Evolutionary conservation across 2,329 filamentous ascomycete species (phyloP).

Genomic region (Laburnicola sp.): DNA sequence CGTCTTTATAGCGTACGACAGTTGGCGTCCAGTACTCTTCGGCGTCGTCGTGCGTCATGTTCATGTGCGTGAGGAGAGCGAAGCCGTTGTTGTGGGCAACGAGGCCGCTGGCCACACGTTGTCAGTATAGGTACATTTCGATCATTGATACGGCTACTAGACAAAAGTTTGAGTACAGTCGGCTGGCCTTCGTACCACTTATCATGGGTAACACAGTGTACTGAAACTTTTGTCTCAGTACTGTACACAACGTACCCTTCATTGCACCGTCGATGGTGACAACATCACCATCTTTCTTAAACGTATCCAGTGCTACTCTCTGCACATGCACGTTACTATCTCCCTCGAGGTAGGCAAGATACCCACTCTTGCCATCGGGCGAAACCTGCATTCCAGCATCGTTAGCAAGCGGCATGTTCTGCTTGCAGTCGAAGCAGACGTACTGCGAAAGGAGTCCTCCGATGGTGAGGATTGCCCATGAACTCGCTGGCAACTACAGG

Average conservation of each 20-base stretch:
- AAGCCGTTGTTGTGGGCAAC: background rate
- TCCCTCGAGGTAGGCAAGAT: background rate
- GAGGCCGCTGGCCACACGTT: background rate
- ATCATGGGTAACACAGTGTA: no score
- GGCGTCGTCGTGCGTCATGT: background rate
- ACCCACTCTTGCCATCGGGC: background rate
- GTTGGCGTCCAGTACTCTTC: background rate
- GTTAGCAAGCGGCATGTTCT: background rate
- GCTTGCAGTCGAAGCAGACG: background rate
- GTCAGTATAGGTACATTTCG: background rate
- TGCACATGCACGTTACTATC: conserved; percentile 1
- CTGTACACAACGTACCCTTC: background rate
- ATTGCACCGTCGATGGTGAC: background rate
- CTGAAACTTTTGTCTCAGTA: no score
- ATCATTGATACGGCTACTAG: no score
- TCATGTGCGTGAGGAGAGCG: background rate
- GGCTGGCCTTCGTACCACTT: no score
- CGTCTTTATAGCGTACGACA: background rate
- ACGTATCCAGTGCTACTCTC: background rate
- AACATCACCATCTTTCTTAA: background rate
- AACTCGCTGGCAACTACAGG: background rate
- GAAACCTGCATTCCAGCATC: background rate
- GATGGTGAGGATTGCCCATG: background rate
- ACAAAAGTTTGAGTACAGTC: no score
- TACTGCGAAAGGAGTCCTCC: background rate